Percentiles rank a stretch among this genome's conserved stretches.
These are phyloP conservation scores for Tulasnella sp. DNA, from an alignment of 768 basidiomycete genomes.

Conservation along the genomic window DNA sequence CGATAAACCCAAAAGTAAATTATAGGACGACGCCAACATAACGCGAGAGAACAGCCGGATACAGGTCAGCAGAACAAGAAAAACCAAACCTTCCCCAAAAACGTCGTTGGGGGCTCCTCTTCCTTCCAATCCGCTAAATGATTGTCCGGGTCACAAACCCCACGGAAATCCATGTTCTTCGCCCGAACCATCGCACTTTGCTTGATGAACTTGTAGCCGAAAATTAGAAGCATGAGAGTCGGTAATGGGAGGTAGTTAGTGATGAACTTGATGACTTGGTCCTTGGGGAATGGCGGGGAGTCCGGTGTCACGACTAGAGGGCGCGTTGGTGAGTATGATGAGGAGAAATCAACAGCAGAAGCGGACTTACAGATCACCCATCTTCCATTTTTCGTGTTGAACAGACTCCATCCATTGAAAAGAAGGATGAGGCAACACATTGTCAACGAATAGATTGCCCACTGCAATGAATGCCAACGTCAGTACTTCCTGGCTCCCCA, in stretches of 20 bases:
- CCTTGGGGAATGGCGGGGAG: not conserved
- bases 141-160: not conserved
- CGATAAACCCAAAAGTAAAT: too few relatives aligned
- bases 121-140: not conserved
- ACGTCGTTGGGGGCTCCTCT: not conserved
- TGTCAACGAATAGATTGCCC: conserved; percentile 20
- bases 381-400: not conserved
- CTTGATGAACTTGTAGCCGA: conserved; percentile 25
- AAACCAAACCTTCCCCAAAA: conserved; percentile 1
- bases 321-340: not conserved
- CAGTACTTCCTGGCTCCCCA: not conserved
- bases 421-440: conserved; percentile 23
- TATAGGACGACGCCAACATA: too few relatives aligned
- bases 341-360: not conserved
- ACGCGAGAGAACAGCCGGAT: too few relatives aligned
- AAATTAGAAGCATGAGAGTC: conserved; percentile 21
- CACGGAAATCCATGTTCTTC: conserved; percentile 21
- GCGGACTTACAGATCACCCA: not conserved
- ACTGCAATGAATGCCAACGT: not conserved
- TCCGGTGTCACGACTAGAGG: not conserved
- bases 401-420: conserved; percentile 23
- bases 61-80: not conserved
- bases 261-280: conserved; percentile 13
- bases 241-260: conserved; percentile 20
- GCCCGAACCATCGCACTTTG: conserved; percentile 6